These are phyloP conservation scores for Herpotrichia juniperi DNA, from an alignment of 2,329 filamentous ascomycete genomes.

Conservation along the genomic window DNA sequence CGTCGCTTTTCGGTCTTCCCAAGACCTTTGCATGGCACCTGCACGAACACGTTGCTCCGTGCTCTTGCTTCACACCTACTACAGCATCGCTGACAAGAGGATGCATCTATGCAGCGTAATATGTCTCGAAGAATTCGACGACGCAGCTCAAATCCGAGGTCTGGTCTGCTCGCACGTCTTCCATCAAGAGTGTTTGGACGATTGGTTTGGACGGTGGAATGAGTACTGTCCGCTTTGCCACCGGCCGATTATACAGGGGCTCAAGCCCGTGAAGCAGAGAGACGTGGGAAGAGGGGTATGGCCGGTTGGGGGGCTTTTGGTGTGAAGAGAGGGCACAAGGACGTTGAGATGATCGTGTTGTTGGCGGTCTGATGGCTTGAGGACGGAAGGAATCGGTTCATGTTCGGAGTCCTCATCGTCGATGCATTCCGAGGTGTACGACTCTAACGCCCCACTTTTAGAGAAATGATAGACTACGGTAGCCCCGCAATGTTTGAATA, in stretches of 20 bases:
- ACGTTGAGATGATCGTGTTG: background rate
- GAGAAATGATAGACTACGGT: too few relatives aligned
- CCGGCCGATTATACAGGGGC: constrained; percentile 39
- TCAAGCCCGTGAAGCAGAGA: constrained; percentile 13
- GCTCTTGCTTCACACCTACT: background rate
- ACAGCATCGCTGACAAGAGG: constrained; percentile 9
- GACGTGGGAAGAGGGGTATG: constrained; percentile 11
- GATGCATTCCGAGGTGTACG: too few relatives aligned
- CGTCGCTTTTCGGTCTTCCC: background rate
- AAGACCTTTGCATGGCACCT: background rate
- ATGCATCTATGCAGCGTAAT: constrained; percentile 40
- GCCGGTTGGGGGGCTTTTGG: constrained; percentile 30
- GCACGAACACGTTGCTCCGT: background rate
- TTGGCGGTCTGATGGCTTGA: too few relatives aligned
- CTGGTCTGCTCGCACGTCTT: constrained; percentile 45
- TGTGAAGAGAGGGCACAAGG: constrained; percentile 17
- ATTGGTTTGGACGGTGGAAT: constrained; percentile 45
- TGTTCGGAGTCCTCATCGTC: too few relatives aligned
- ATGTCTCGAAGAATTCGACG: constrained; percentile 43
- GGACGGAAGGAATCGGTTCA: too few relatives aligned
- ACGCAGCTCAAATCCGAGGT: constrained; percentile 40
- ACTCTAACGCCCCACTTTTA: too few relatives aligned
- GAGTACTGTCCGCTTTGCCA: constrained; percentile 48
- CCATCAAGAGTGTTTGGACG: constrained; percentile 44
- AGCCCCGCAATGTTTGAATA: too few relatives aligned